A percentile compares a stretch with the other conserved stretches of the same genome.
These are phyloP conservation scores for Neckera pumila DNA, from an alignment of 225 moss, liverwort and hornwort genomes.

Conservation along the genomic window DNA sequence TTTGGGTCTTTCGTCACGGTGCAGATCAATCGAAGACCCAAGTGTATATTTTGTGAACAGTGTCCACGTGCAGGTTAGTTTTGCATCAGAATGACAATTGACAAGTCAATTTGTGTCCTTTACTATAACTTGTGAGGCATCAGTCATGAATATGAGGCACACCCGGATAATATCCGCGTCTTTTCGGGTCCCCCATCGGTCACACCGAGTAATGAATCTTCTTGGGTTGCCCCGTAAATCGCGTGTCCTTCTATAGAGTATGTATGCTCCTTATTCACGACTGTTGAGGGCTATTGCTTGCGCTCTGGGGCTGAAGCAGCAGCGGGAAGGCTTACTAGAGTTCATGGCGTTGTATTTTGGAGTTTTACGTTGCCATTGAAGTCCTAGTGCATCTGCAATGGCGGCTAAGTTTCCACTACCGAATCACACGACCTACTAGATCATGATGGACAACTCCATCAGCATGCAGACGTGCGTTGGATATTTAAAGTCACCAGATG, in stretches of 20 bases:
- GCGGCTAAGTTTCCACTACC: neutral
- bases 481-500: neutral
- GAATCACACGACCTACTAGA: neutral
- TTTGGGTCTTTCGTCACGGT: neutral
- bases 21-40: conserved; percentile 73
- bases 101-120: neutral
- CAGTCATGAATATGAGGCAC: neutral
- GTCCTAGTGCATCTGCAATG: neutral
- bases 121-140: neutral
- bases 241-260: neutral
- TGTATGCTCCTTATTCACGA: neutral
- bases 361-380: neutral
- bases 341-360: conserved; percentile 5
- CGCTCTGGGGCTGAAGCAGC: neutral
- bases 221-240: neutral
- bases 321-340: conserved; percentile 12
- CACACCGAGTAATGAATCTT: neutral
- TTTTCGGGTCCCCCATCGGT: neutral
- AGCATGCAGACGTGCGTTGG: neutral
- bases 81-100: neutral
- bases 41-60: conserved; percentile 79
- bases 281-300: neutral
- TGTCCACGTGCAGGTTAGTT: conserved; percentile 58
- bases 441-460: neutral
- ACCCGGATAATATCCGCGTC: neutral